Evolutionary conservation across 2,329 filamentous ascomycete species (phyloP), one percentile per base, ranked within the genome.

Genomic region (Endocalyx cinctus): DNA sequence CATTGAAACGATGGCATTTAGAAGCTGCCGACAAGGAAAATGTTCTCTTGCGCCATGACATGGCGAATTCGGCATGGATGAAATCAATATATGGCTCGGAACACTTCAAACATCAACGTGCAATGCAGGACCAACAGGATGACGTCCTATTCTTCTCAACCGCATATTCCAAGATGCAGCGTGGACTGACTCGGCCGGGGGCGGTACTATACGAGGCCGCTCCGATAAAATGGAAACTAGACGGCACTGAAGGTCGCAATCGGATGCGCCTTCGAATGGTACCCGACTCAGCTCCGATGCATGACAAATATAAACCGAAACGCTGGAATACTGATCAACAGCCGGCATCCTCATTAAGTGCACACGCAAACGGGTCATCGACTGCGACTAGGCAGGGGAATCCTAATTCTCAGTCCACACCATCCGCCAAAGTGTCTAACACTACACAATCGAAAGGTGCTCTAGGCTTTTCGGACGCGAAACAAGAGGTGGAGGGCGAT

Each of bases 1-100:
- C 77, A 45, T 69, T 98, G 5, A 86, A 78, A 54, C 72, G 79
- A 37, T 96, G 89, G 90, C 77, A 84, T 26, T 60, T 70, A 3
- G 83, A 90, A 43, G 79, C 81, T 31, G 60, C 77, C 5, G 72
- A 73, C 15, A 74, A 74, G 8, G 85, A 94, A 13, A 84, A 84
- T 43, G 69, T 84, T 12, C 74, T 89, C 37, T 70, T 83, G 34
- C 80, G 80, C n/a, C 90, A 97, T 51, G 87, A 95, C 50, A 79
- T 85, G 45, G 84, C 87, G 1, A 90, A 92, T 35, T 82, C 78
- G 25, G 82, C 90, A 38, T 98, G 90, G 92, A 84, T 90, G 67
- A 87, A 89, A 48, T 97, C 95, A 50, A 95, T 98, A 25, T 92
- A 90, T 58, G 81, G 84, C 30, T 87, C 90, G 0, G 92, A 98